Percentiles rank a stretch among this genome's conserved stretches.
Conservation (phyloP, 2,329 filamentous ascomycete species). For the Fusarium sp. region DNA sequence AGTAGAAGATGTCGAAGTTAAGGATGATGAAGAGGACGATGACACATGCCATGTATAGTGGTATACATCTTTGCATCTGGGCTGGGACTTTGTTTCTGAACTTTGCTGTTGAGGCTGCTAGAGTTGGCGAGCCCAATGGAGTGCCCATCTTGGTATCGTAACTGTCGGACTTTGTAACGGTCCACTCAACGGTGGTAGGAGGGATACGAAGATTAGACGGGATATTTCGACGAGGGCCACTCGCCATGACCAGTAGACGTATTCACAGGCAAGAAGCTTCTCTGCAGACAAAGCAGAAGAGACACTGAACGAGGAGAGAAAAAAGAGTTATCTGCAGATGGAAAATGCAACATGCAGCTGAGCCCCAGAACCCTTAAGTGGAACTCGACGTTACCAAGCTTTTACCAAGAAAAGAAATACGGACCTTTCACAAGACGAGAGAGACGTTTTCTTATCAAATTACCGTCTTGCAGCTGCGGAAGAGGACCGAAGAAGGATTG, state of each 20-base stretch:
- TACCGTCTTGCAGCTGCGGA: background rate
- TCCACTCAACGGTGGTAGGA: constrained; percentile 27
- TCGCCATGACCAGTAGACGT: constrained; percentile 37
- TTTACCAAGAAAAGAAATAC: constrained; percentile 19
- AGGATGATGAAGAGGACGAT: constrained; percentile 60
- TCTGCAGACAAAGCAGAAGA: constrained; percentile 6
- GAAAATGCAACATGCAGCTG: constrained; percentile 6
- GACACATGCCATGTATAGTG: constrained; percentile 59
- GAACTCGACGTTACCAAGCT: background rate
- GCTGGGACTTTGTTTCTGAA: constrained; percentile 55
- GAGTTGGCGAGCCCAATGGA: constrained; percentile 53
- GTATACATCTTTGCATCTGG: constrained; percentile 61
- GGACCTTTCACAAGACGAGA: background rate
- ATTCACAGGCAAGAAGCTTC: background rate
- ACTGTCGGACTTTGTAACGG: constrained; percentile 24
- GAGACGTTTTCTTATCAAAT: constrained; percentile 36
- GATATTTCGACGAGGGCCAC: constrained; percentile 38
- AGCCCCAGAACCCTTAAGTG: constrained; percentile 1
- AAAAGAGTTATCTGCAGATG: background rate
- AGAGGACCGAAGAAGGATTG: background rate
- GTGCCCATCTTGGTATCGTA: constrained; percentile 44
- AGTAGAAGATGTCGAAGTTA: constrained; percentile 56
- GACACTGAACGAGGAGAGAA: background rate
- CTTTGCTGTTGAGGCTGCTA: constrained; percentile 54
- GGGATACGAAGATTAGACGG: constrained; percentile 38